Percentiles rank a stretch among this genome's conserved stretches.
Evolutionary conservation across 2,329 filamentous ascomycete species (phyloP).

Genomic region (Aspergillus japonicus): DNA sequence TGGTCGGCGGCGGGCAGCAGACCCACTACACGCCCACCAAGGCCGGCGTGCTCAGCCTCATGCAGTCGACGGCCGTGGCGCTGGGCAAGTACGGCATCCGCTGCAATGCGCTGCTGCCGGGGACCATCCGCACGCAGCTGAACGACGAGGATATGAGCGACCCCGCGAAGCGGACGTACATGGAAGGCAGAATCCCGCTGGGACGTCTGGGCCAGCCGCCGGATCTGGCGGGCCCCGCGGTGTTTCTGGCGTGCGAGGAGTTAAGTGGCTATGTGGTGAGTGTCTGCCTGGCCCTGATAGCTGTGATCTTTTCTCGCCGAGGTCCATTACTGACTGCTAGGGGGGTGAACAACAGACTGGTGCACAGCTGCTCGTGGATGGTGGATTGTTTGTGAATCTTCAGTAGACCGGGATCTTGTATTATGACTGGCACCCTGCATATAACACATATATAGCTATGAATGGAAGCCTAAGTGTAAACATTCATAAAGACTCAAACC

Average conservation of each 20-base stretch:
- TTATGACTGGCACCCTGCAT: not conserved
- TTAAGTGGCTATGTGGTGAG: constrained; percentile 71
- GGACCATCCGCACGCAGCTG: constrained; percentile 78
- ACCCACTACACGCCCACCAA: constrained; percentile 89
- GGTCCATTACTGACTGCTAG: not conserved
- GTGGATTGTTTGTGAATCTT: constrained; percentile 84
- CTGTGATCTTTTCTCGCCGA: not conserved
- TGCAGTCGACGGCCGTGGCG: constrained; percentile 80
- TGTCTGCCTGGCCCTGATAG: constrained; percentile 27
- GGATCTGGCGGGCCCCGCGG: constrained; percentile 80
- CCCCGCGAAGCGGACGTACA: constrained; percentile 69
- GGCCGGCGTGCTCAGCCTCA: constrained; percentile 74
- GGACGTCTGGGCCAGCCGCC: constrained; percentile 68
- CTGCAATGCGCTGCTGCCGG: constrained; percentile 80
- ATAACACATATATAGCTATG: not conserved
- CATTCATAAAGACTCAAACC: constrained; percentile 13
- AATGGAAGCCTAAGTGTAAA: not conserved
- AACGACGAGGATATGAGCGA: constrained; percentile 80
- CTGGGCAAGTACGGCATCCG: constrained; percentile 72
- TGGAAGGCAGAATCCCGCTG: constrained; percentile 77
- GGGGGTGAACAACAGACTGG: constrained; percentile 55
- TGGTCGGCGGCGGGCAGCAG: constrained; percentile 69
- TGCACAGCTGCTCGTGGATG: constrained; percentile 81
- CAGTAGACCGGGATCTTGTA: constrained; percentile 53
- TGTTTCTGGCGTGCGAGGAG: constrained; percentile 78